Base-by-base conservation (phyloP, 2,329 filamentous ascomycete species). In the Septoria linicola region DNA sequence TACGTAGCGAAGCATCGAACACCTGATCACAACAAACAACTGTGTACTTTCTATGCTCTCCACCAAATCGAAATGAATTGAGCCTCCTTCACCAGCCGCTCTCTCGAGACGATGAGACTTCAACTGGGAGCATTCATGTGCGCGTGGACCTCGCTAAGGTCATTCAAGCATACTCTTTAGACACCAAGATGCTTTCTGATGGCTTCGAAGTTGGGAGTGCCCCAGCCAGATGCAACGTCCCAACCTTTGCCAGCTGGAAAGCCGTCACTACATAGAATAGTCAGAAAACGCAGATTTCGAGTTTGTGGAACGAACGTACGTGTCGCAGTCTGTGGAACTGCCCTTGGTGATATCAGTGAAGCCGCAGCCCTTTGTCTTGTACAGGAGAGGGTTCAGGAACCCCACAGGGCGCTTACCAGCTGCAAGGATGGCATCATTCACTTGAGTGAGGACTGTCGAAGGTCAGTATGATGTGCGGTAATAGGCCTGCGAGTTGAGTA, bases 311-410 rank as follows among this genome's bases (percentile, higher is more conserved):
- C 20, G 20, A 3, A 23, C 43, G 39, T 36, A 52, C 49, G 44
- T 51, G 20, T 51, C 41, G 34, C 73, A 76, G 2, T 73, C 73
- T 19, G 65, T 56, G 4, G 63, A 64, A 10, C 56, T 65, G 1
- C 73, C 72, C 21, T 63, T 65, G n/a, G 59, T 71, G 59, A 68
- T 73, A 56, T 82, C 80, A 1, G 69, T 80, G n/a, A 82, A 70
- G 0, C 71, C 78, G 54, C 70, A 65, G 49, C 71, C 73, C 3
- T 73, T 75, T 7, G 30, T 36, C 27, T 68, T 68, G 62, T 84
- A 84, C 4, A 84, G 63, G 77, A 78, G 82, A 0, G 81, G 81
- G 59, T 84, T 84, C 40, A 84, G 54, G 69, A 80, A 83, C 0
- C 81, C 81, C 36, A 83, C 67, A 0, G 72, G 66, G 0, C 73